A percentile compares a stretch with the other conserved stretches of the same genome.
phyloP scores from a whole-genome alignment of 805 yeast species.

The Lipomyces sp. region DNA sequence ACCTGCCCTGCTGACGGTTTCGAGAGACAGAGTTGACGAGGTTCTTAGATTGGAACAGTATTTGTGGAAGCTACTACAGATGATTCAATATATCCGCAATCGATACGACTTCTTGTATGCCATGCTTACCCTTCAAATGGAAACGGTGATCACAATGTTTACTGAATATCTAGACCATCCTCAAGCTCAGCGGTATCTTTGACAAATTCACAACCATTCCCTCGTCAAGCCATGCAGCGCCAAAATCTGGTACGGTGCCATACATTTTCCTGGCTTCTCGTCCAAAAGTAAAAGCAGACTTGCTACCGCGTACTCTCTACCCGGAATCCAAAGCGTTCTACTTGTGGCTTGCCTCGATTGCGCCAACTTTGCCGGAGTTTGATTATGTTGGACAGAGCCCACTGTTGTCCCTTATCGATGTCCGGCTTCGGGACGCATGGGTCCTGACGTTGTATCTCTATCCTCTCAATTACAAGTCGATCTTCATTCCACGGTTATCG shows the following conservation, averaged over 20 bases:
- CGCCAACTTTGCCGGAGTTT: not conserved
- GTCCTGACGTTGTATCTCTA: slow-evolving; percentile 22
- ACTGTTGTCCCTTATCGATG: slow-evolving; percentile 19
- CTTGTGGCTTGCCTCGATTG: not conserved
- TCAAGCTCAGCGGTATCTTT: slow-evolving; percentile 10
- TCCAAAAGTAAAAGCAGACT: not conserved
- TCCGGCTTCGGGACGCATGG: slow-evolving; percentile 26
- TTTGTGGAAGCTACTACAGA: slow-evolving; percentile 23
- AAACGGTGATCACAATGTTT: not conserved
- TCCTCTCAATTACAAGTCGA: slow-evolving; percentile 9
- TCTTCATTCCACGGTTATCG: slow-evolving; percentile 11
- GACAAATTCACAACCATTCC: slow-evolving; percentile 10
- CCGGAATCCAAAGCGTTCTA: slow-evolving; percentile 5
- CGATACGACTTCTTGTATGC: slow-evolving; percentile 23
- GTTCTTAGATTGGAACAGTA: slow-evolving; percentile 12
- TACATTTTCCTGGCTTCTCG: slow-evolving; percentile 17
- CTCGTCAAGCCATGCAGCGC: slow-evolving; percentile 26
- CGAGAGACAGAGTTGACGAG: not conserved
- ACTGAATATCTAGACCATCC: slow-evolving; percentile 12
- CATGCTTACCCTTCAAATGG: not conserved
- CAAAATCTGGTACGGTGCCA: slow-evolving; percentile 23
- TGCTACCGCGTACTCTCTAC: not conserved
- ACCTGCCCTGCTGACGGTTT: not conserved
- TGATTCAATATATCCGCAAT: slow-evolving; percentile 23
- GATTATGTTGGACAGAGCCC: slow-evolving; percentile 7